Evolutionary conservation across 1,284 basidiomycete species (phyloP).

Genomic region (Ustilago vetiveriae): DNA sequence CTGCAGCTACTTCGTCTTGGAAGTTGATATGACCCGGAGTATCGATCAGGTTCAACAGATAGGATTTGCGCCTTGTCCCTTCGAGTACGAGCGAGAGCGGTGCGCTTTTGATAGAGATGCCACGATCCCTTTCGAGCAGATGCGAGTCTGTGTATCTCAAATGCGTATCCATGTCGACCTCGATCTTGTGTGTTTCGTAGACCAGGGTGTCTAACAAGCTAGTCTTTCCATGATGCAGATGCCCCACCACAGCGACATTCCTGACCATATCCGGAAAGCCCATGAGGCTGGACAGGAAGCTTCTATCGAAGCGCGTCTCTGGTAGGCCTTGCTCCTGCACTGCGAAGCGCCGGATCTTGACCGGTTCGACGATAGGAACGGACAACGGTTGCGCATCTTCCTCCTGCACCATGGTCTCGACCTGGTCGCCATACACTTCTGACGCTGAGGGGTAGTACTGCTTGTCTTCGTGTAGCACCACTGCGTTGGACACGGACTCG

Average conservation of each 20-base stretch:
- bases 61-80: slow-evolving; percentile 89
- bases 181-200: slow-evolving; percentile 93
- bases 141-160: slow-evolving; percentile 96
- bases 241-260: slow-evolving; percentile 72
- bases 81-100: slow-evolving; percentile 92
- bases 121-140: slow-evolving; percentile 83
- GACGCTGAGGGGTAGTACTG: slow-evolving; percentile 94
- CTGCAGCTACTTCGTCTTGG: slow-evolving; percentile 87
- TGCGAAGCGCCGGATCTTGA: slow-evolving; percentile 89
- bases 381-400: slow-evolving; percentile 95
- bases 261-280: slow-evolving; percentile 92
- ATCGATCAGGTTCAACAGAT: slow-evolving; percentile 92
- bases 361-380: slow-evolving; percentile 93
- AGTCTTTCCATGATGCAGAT: slow-evolving; percentile 98
- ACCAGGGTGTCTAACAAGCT: slow-evolving; percentile 95
- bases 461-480: slow-evolving; percentile 95
- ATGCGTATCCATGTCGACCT: slow-evolving; percentile 66
- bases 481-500: slow-evolving; percentile 76
- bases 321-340: slow-evolving; percentile 70
- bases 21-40: slow-evolving; percentile 99
- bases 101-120: slow-evolving; percentile 94
- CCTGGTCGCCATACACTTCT: slow-evolving; percentile 91
- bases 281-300: slow-evolving; percentile 91
- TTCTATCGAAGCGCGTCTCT: slow-evolving; percentile 68
- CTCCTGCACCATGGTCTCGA: slow-evolving; percentile 96